Evolutionary conservation across 805 yeast species (phyloP), one percentile per base, ranked within the genome.

Genomic region (Zygosaccharomyces rouxii): DNA sequence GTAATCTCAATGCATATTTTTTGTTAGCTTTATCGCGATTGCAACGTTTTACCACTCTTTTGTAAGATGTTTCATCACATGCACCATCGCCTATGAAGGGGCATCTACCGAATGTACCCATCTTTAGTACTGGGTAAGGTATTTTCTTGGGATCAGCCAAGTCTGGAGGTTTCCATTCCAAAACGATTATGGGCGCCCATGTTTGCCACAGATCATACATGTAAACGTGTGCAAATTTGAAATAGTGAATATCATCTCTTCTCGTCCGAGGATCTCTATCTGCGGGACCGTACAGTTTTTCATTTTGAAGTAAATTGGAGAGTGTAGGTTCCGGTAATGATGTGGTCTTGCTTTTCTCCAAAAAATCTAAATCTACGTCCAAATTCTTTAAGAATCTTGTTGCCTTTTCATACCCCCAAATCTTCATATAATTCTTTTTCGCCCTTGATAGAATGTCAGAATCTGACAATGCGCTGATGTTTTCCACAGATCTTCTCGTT

Each of bases 331-430:
- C 53, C 25, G 65, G 50, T 42, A 67, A 28, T 23, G 55, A 41
- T 48, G 58, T 31, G 59, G 54, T 37, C 46, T 59, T 58, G 38
- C 42, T 53, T 22, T 55, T 57, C 28, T 58, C 62, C 45, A 66
- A 30, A 16, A 62, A 52, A 18, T 65, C 62, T n/a, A 63, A 48
- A 42, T 67, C 68, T 6, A 67, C 81, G 42, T 80, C 81, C 57
- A 86, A 69, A 64, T 86, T 80, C 52, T 75, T 77, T 64, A 89
- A 74, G 60, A 90, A 90, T 44, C 96, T 71, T 58, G 81, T 77
- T 1, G 90, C 89, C 66, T 90, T 92, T 48, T 88, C 95, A 58
- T 79, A 83, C 35, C 84, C 80, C 97, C 97, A 92, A 21, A 90
- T 85, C 64, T 90, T 88, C 65, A 85, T 78, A 51, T 79, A 80